phyloP scores from a whole-genome alignment of 345 rosid species.

The Gossypium bickii region DNA sequence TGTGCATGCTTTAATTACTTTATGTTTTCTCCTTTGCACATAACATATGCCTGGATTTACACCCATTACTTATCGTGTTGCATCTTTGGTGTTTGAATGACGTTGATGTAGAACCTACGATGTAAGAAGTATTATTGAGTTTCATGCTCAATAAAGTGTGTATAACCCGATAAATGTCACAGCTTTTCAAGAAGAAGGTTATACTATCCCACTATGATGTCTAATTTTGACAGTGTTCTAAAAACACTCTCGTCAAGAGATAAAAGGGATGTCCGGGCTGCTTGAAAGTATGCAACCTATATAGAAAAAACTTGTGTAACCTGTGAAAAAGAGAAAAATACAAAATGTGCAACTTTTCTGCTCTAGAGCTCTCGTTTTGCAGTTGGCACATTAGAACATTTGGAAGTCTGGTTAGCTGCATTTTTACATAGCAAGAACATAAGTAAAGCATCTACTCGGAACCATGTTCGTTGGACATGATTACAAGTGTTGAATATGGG shows the following conservation, averaged over 20 bases:
- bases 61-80: background rate
- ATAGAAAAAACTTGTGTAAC: background rate
- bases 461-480: background rate
- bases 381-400: background rate
- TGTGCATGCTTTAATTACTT: slow-evolving; percentile 6
- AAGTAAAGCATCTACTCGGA: no score
- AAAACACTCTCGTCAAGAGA: background rate
- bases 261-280: background rate
- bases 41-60: background rate
- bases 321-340: background rate
- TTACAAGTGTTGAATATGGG: background rate
- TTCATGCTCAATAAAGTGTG: background rate
- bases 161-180: background rate
- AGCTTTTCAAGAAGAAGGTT: background rate
- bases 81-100: background rate
- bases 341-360: background rate
- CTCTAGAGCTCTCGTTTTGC: background rate
- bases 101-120: background rate
- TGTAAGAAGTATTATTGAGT: background rate
- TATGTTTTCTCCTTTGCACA: slow-evolving; percentile 5
- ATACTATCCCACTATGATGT: background rate
- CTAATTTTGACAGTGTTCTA: background rate
- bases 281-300: slow-evolving; percentile 1
- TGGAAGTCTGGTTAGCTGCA: background rate
- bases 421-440: background rate